Evolutionary conservation across 2,329 filamentous ascomycete species (phyloP), one percentile per base, ranked within the genome.

Genomic region (Aspergillus hiratsukae): DNA sequence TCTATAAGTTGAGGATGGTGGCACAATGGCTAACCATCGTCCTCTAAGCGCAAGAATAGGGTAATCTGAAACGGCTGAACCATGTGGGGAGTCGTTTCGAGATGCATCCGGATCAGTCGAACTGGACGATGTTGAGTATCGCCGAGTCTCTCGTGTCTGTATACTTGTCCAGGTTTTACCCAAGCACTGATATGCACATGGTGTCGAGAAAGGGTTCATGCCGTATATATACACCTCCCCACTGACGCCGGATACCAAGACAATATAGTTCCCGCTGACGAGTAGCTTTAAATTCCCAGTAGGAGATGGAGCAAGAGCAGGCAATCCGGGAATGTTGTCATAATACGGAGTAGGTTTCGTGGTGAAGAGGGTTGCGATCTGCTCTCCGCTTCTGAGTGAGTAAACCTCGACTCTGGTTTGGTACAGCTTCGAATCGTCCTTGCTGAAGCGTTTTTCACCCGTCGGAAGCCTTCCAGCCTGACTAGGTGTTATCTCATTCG

Each of bases 101-200:
- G 74, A 72, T 28, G 72, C 73, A 57, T 77, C 76, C 10, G 72
- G 68, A 56, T 78, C 77, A 17, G 76, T 76, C 25, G 76, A 77
- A 53, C 67, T 75, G 11, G 75, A 78, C 21, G 78, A 79, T 11
- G 72, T 72, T 11, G 78, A 80, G 55, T 78, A 75, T 56, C 77
- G 72, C 49, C 77, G 71, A 28, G 66, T 60, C 52, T 76, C 70
- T 46, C 69, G 70, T 14, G 70, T 82, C 68, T 94, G 90, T 28
- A 96, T 78, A 48, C 86, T 87, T 0, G 94, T 97, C 94, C 94
- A 99, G 19, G 95, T 77, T 75, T 99, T 99, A 21, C 88, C 92
- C 54, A 94, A 80, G 66, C 91, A 97, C 57, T 79, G 77, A 67
- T 85, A 87, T 14, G 60, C 58, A 31, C 59, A 61, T 10, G 59